Evolutionary conservation across 306 rosid species (phyloP), one percentile per base, ranked within the genome.

Genomic region (Hippophae rhamnoides): DNA sequence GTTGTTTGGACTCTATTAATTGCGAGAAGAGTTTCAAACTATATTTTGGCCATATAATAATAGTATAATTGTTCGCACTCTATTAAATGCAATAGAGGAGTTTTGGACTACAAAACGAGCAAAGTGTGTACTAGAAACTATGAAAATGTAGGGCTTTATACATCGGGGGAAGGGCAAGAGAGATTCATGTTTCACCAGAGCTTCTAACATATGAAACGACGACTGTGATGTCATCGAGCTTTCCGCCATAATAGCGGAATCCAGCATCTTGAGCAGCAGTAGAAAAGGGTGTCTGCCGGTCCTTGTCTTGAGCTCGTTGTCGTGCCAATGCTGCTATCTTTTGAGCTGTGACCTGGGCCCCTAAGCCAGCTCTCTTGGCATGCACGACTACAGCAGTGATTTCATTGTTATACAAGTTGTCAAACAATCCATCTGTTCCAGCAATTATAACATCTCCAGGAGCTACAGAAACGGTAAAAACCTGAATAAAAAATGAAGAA

Each of bases 231-330:
- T 92, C 99, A 64, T 92, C 99, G 13, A 88, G 96, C 81, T 88
- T 88, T 75, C 99, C 99, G 12, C 99, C 99, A 44, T 88, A 84
- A 72, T 85, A 82, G 54, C 86, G 95, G 70, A 79, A 73, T 14
- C 99, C 99, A 23, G 99, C 99, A 66, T 92, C 95, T 69, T 92
- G 99, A 14, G 99, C 96, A 13, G 99, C 99, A 5, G 99, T 82
- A 41, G 99, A 88, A 64, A 86, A 93, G 46, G 99, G 99, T 7
- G 99, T 93, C 72, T 88, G 96, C 60, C 99, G 74, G 74, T 88
- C 76, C 65, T 65, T 80, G 49, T 93, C 99, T 42, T 73, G 94
- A 1, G 99, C 97, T 42, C 99, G 78, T 66, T 88, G 99, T 25
- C 97, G 93, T 12, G 97, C 99, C 76, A 93, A 65, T 5, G 97